Base-by-base conservation (phyloP, 345 rosid genomes). In the Brassica carinata region DNA sequence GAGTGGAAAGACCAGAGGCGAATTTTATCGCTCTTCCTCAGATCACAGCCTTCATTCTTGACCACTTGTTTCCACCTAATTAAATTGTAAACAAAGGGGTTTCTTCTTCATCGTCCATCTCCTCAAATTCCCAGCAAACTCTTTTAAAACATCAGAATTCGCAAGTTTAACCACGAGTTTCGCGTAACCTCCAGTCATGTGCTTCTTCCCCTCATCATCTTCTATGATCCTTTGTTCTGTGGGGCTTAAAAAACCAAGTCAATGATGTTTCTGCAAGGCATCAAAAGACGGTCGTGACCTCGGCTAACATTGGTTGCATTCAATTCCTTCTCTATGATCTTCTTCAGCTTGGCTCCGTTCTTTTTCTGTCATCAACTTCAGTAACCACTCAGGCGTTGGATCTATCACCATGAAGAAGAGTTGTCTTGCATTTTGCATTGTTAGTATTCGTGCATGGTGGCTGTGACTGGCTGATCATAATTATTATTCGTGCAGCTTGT, bases 351-450 rank as follows among this genome's bases (percentile, higher is more conserved):
- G 7, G 14, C n/a, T 11, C 74, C 68, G 0, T 76, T 40, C 59
- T 68, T 68, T 5, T n/a, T 6, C n/a, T 43, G 7, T 27, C 4
- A 76, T 58, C 38, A 58, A 58, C 61, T 0, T 5, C 14, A 7
- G 9, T 38, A 76, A 29, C 79, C 79, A 76, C 18, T 15, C 18
- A 3, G 68, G 73, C 9, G 38, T 26, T 15, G 30, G 67, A 66
- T 68, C 73, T 26, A 3, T 57, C 57, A 30, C 18, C 18, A 4
- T 11, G 65, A 66, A 51, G 36, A 51, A 18, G 55, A 31, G 33
- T 40, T 4, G 9, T n/a, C 15, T 48, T 45, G 57, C 17, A 17
- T 48, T 48, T 48, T 48, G 57, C 57, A 13, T 48, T 48, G 5
- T 4, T 51, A 45, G 53, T 13, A 45, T 45, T 1, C 5, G 1